Percentiles rank a stretch among this genome's conserved stretches.
Evolutionary conservation across 352 stramenopile species (phyloP).

Genomic region (Phytophthora multivora): DNA sequence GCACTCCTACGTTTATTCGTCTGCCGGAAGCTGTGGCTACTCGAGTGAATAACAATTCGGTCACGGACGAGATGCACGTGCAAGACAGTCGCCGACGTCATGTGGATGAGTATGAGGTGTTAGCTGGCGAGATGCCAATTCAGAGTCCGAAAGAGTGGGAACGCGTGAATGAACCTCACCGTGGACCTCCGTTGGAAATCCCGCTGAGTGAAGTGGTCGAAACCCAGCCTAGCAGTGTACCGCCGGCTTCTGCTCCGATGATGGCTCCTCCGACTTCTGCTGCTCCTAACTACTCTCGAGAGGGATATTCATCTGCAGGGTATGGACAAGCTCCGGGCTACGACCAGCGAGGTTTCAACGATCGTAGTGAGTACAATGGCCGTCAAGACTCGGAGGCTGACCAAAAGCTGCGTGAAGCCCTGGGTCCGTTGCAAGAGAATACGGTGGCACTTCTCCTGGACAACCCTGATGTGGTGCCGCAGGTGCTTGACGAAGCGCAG

Average conservation of each 20-base stretch:
- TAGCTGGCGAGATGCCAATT: conserved; percentile 81
- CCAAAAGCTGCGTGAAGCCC: conserved; percentile 58
- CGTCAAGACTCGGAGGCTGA: conserved; percentile 59
- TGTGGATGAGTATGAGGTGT: conserved; percentile 84
- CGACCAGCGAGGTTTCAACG: conserved; percentile 29
- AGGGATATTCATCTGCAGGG: conserved; percentile 28
- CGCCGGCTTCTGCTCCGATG: conserved; percentile 19
- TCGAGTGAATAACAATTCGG: conserved; percentile 31
- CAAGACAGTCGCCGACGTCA: conserved; percentile 73
- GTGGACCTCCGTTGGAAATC: conserved; percentile 61
- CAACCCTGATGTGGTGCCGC: conserved; percentile 73
- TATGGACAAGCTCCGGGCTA: conserved; percentile 26
- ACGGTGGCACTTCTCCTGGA: conserved; percentile 78
- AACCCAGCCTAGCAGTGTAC: conserved; percentile 21
- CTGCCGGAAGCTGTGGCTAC: conserved; percentile 63
- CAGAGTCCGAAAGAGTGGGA: conserved; percentile 81
- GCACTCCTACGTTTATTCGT: conserved; percentile 58
- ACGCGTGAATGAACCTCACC: conserved; percentile 64
- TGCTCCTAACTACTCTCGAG: conserved; percentile 20
- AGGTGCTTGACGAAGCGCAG: conserved; percentile 84
- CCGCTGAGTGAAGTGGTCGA: conserved; percentile 70
- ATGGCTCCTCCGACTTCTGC: conserved; percentile 24
- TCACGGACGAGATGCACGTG: conserved; percentile 67
- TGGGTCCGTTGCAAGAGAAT: conserved; percentile 72
- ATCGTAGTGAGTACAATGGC: conserved; percentile 35